Evolutionary conservation across 2,329 filamentous ascomycete genomes (phyloP), one percentile per base, ranked within the genome.

Genomic region (Paecilomyces variotii): DNA sequence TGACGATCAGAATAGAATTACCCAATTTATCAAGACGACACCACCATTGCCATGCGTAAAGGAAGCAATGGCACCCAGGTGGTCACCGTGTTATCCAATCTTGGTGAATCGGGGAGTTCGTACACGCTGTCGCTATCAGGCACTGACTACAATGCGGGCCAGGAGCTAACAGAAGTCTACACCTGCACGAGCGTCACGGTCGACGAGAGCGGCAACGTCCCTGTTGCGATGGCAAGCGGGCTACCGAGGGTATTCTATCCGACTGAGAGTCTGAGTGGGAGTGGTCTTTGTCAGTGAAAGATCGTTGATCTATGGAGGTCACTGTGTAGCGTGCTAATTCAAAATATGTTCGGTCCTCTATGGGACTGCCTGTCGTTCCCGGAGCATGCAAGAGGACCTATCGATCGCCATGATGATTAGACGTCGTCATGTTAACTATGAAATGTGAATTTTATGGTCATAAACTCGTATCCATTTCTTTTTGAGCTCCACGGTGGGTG

Each of bases 21-120:
- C 25, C 68, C 76, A 5, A 72, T 81, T 59, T 80, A 78, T 63
- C 71, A 71, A 54, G 77, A 81, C 53, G 64, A 66, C 4, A 70
- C 73, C 45, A 77, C 74, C 9, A 62, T 81, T 11, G 78, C 74
- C 2, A 75, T 80, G 67, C 74, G 78, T 53, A 73, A 73, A 55
- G 71, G 71, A 53, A 59, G 54, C 19, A 77, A 78, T 59, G 78
- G 77, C 2, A 67, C 70, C 45, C 74, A 76, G 54, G 60, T 72
- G 5, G 65, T 72, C 4, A 73, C 74, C 9, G 67, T 82, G 14
- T 70, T 82, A 35, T 75, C 77, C 54, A 68, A 76, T 53, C 75
- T 76, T 19, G 77, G 79, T 54, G 63, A 66, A 56, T 56, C 56
- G 0, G 69, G 68, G 6, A 61, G 55, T 7, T 59, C 62, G 1